phyloP scores from a whole-genome alignment of 441 rosid species.

The Brassica hybrid region DNA sequence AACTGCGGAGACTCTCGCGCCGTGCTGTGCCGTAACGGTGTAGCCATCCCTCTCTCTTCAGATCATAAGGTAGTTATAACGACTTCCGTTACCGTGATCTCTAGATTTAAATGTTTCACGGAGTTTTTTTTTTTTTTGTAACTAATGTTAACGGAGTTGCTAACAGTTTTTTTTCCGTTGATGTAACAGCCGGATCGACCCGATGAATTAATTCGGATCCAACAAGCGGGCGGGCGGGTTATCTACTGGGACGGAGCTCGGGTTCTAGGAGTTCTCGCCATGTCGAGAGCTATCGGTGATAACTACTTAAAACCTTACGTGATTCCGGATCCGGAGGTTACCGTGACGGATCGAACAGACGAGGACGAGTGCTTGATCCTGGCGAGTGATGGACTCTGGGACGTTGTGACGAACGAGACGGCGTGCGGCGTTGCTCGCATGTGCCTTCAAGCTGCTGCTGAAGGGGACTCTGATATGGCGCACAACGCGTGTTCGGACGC shows the following conservation, averaged over 20 bases:
- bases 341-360: constrained; percentile 58
- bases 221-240: constrained; percentile 88
- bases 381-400: constrained; percentile 97
- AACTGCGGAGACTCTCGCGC: constrained; percentile 97
- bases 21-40: constrained; percentile 81
- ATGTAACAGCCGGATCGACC: constrained; percentile 85
- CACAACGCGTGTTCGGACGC: constrained; percentile 80
- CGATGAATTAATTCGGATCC: constrained; percentile 76
- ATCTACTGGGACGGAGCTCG: constrained; percentile 93
- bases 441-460: constrained; percentile 57
- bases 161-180: neutral
- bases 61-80: constrained; percentile 77
- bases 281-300: constrained; percentile 97
- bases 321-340: constrained; percentile 88
- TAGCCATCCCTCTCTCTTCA: constrained; percentile 68
- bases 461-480: constrained; percentile 35
- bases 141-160: neutral
- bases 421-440: constrained; percentile 81
- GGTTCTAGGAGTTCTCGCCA: constrained; percentile 90
- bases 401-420: constrained; percentile 84
- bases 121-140: too few relatives aligned
- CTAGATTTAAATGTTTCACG: neutral
- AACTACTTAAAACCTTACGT: constrained; percentile 86
- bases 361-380: constrained; percentile 84
- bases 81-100: neutral